phyloP scores from a whole-genome alignment of 345 rosid species.

The Linum lewisii region DNA sequence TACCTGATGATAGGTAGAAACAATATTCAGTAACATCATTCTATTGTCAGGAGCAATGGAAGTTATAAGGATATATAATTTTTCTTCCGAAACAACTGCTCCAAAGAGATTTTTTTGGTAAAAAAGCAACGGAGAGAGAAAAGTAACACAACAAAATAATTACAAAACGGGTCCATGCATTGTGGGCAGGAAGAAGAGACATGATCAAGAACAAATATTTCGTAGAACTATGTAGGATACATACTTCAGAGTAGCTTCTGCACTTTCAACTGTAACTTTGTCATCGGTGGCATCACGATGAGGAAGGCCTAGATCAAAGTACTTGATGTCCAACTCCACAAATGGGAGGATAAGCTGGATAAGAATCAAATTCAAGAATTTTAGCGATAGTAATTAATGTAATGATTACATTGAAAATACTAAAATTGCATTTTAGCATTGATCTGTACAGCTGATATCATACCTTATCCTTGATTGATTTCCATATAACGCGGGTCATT shows the following conservation, averaged over 20 bases:
- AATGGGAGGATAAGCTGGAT: constrained; percentile 84
- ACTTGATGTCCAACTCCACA: constrained; percentile 63
- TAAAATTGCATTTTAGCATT: neutral
- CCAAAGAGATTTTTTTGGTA: too few species aligned
- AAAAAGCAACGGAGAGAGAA: too few species aligned
- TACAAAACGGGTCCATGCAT: too few species aligned
- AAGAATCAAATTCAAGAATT: neutral
- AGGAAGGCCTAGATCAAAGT: constrained; percentile 56
- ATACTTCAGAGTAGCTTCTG: constrained; percentile 68
- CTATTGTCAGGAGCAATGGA: too few species aligned
- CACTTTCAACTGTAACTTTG: constrained; percentile 52
- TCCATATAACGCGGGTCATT: constrained; percentile 93
- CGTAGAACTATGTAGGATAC: constrained; percentile 4
- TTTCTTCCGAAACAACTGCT: too few species aligned
- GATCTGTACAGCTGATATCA: neutral
- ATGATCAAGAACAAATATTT: neutral
- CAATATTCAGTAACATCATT: neutral
- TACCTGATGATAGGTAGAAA: constrained; percentile 36
- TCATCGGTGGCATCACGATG: constrained; percentile 64
- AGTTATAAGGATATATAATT: too few species aligned
- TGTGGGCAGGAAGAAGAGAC: constrained; percentile 1
- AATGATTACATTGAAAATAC: neutral
- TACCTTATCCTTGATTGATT: constrained; percentile 95
- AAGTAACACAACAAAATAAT: too few species aligned
- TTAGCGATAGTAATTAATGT: too few species aligned